Evolutionary conservation across 139 green algal genomes (phyloP).

Genomic region (Micromonas commoda): DNA sequence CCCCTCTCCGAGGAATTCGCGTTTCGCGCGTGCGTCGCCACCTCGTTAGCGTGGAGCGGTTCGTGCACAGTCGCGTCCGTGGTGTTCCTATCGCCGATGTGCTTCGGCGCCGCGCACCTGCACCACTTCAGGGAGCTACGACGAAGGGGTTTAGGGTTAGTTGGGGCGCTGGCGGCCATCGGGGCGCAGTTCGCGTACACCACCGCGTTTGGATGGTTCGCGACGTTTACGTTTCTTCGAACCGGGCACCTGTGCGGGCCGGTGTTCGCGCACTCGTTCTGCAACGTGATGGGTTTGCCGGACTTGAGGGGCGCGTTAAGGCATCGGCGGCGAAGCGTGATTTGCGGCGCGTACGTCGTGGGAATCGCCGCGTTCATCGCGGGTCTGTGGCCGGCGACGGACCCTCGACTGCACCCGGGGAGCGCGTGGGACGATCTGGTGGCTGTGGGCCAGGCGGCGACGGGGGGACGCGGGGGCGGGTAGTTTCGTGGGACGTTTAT

Average conservation of each 20-base stretch:
- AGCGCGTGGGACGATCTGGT: not conserved
- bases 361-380: not conserved
- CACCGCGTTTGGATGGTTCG: not conserved
- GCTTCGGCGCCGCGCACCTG: constrained; percentile 70
- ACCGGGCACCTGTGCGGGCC: constrained; percentile 45
- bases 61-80: not conserved
- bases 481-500: no score
- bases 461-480: no score
- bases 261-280: constrained; percentile 53
- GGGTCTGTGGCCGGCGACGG: not conserved
- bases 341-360: not conserved
- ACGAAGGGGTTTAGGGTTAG: constrained; percentile 64
- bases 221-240: constrained; percentile 29
- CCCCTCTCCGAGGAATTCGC: constrained; percentile 73
- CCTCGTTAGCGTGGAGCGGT: constrained; percentile 46
- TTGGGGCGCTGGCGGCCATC: constrained; percentile 36
- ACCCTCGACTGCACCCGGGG: not conserved
- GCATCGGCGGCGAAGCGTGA: not conserved
- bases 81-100: not conserved
- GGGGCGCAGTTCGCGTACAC: constrained; percentile 1
- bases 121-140: constrained; percentile 67
- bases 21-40: constrained; percentile 70
- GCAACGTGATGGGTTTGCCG: constrained; percentile 59
- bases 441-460: not conserved
- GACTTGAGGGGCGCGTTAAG: not conserved